Conservation (phyloP, 805 yeast genomes). For the Nakazawaea ambrosiae region DNA sequence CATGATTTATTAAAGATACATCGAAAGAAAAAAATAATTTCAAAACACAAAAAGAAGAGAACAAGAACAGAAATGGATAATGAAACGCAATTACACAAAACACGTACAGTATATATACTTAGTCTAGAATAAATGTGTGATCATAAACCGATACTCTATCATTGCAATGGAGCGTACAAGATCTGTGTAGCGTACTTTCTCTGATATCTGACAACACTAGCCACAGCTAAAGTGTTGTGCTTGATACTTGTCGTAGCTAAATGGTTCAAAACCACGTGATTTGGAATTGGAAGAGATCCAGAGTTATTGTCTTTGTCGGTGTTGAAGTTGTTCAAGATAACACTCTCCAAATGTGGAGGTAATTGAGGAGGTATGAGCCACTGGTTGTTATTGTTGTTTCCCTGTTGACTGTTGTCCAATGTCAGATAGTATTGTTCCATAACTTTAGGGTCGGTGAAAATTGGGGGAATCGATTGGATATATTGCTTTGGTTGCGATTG, state of each 20-base stretch:
- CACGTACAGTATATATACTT: no score
- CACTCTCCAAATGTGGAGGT: slow-evolving; percentile 95
- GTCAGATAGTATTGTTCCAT: slow-evolving; percentile 83
- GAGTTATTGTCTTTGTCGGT: slow-evolving; percentile 72
- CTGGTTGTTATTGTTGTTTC: slow-evolving; percentile 47
- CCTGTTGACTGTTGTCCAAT: slow-evolving; percentile 58
- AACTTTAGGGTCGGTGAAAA: slow-evolving; percentile 77
- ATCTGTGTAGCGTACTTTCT: slow-evolving; percentile 89
- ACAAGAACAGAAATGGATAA: no score
- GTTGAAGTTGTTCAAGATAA: slow-evolving; percentile 70
- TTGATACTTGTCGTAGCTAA: slow-evolving; percentile 93
- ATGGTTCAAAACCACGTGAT: slow-evolving; percentile 90
- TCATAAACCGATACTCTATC: no score
- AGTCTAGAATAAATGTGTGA: no score
- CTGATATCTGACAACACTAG: slow-evolving; percentile 82
- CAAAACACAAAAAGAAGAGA: no score
- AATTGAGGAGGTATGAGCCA: slow-evolving; percentile 88
- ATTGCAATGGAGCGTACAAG: slow-evolving; percentile 78
- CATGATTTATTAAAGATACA: no score
- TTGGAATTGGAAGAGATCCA: slow-evolving; percentile 89
- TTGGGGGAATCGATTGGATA: slow-evolving; percentile 70
- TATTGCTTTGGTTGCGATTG: slow-evolving; percentile 32
- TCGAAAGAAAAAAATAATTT: no score
- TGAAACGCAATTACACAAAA: no score
- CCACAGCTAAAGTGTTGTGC: slow-evolving; percentile 90